Evolutionary conservation across 2,329 filamentous ascomycete genomes (phyloP), one percentile per base, ranked within the genome.

Genomic region (Cryoendolithus antarcticus): DNA sequence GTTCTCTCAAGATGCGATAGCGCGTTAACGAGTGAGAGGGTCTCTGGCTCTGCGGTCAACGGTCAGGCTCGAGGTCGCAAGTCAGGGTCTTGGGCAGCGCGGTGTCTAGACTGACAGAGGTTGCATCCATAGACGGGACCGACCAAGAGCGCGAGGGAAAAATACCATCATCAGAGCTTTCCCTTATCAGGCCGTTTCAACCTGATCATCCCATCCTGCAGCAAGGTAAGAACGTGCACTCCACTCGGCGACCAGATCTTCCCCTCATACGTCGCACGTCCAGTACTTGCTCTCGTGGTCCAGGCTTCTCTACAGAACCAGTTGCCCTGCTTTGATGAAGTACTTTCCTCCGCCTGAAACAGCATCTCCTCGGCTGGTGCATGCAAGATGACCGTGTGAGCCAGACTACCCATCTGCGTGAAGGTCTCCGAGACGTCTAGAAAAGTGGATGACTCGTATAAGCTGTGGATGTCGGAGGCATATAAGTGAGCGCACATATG

Each of bases 401-500:
- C 65, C 35, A 73, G 46, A 43, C 64, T 69, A 4, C 63, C 64
- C 60, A 71, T 67, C 13, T 60, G 59, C 0, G 51, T 56, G 43
- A 58, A 64, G 5, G 53, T 45, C 30, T 61, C 54, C 13, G 56
- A 59, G 15, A 65, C 54, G 0, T 63, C 63, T n/a, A 70, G 51
- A 9, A 70, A 65, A 13, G 69, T 69, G 2, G 68, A 60, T 2
- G 74, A 63, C 33, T 73, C 54, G 52, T 69, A 67, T 9, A 75
- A 55, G 11, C 67, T 69, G 41, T 75, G 75, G 13, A 67, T 64
- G 47, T 75, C 73, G 28, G 67, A 70, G 1, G 71, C 67, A 48
- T 74, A 76, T 32, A 75, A 57, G 52, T 77, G 73, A 2, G 70
- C 71, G 47, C 69, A 72, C 1, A 71, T 66, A 45, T 75, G 72